phyloP scores from a whole-genome alignment of 2,329 filamentous ascomycete genomes.

The Whalleya microplaca region DNA sequence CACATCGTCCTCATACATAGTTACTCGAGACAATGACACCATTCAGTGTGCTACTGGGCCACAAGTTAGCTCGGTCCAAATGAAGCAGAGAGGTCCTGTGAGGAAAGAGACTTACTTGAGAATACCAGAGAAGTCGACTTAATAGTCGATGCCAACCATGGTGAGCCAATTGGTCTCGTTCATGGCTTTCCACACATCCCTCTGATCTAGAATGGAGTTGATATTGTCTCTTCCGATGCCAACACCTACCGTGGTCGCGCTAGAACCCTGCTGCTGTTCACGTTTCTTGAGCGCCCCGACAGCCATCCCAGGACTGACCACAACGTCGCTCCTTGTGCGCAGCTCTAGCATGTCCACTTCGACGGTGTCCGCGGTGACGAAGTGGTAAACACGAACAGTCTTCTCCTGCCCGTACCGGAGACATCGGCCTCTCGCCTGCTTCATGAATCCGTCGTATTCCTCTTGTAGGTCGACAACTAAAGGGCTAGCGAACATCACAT shows the following conservation, averaged over 20 bases:
- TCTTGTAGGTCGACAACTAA: conserved; percentile 37
- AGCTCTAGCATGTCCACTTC: conserved; percentile 45
- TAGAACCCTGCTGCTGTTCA: neutral
- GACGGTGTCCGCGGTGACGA: conserved; percentile 42
- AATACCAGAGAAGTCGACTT: conserved; percentile 1
- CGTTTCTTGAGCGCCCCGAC: conserved; percentile 15
- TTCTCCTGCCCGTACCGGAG: conserved; percentile 45
- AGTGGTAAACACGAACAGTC: conserved; percentile 44
- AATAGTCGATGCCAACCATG: conserved; percentile 19
- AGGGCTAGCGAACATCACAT: conserved; percentile 46
- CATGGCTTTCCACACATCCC: conserved; percentile 34
- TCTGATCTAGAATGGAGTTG: conserved; percentile 17
- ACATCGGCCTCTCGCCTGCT: conserved; percentile 46
- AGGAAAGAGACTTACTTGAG: too few relatives aligned
- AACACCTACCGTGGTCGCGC: too few relatives aligned
- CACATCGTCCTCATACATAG: too few relatives aligned
- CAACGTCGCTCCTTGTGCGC: conserved; percentile 24
- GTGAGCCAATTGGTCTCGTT: conserved; percentile 34
- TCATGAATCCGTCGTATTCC: conserved; percentile 41
- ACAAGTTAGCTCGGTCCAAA: too few relatives aligned
- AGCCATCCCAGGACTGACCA: conserved; percentile 14
- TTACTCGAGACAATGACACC: too few relatives aligned
- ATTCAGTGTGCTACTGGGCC: too few relatives aligned
- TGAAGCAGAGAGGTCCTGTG: too few relatives aligned
- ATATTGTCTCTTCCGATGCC: conserved; percentile 7